These are phyloP conservation scores for Gypsophila paniculata DNA, from an alignment of 179 eudicot genomes.

Conservation along the genomic window DNA sequence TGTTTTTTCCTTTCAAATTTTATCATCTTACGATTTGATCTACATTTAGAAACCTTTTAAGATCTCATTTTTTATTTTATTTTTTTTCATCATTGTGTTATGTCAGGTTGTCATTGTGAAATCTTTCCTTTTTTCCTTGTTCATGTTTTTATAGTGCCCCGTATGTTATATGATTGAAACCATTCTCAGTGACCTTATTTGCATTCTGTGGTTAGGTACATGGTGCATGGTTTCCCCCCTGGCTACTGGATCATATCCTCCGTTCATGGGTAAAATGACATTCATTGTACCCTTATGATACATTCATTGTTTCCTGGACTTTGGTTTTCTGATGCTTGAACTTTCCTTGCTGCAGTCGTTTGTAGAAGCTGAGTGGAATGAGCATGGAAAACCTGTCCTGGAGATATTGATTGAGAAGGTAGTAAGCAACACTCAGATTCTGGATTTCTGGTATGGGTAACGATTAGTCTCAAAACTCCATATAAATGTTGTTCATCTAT, in stretches of 20 bases:
- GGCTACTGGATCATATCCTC: conserved; percentile 59
- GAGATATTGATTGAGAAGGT: conserved; percentile 57
- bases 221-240: conserved; percentile 93
- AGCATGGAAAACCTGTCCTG: conserved; percentile 65
- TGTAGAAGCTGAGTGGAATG: conserved; percentile 60
- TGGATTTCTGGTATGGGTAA: not conserved
- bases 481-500: not conserved
- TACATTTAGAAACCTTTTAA: not conserved
- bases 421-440: conserved; percentile 1
- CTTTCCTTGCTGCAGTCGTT: conserved; percentile 41
- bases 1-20: not conserved
- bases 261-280: conserved; percentile 48
- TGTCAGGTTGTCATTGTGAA: not conserved
- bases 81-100: not conserved
- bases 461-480: not conserved
- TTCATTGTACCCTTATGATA: not conserved
- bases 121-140: not conserved
- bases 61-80: not conserved
- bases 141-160: not conserved
- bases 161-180: not conserved
- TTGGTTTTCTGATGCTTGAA: conserved; percentile 1
- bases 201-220: conserved; percentile 51
- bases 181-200: conserved; percentile 4
- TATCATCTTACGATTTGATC: not conserved
- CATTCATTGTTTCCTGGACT: not conserved